Conservation (phyloP, 805 yeast species). For the Cyberlindnera saturnus region DNA sequence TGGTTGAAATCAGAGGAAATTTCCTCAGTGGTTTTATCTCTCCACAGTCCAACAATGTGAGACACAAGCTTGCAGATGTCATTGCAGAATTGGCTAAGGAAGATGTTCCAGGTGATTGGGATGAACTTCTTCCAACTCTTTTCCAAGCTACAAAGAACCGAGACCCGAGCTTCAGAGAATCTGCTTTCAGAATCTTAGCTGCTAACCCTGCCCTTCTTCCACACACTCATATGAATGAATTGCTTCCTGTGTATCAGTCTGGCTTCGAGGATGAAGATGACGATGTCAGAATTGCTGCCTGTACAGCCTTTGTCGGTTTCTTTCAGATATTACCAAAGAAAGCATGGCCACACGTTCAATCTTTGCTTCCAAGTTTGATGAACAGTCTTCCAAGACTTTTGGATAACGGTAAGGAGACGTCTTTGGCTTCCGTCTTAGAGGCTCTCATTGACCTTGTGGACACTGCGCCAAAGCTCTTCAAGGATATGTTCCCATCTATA, state of each 20-base stretch:
- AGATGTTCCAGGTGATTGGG: conserved; percentile 60
- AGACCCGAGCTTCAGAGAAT: conserved; percentile 73
- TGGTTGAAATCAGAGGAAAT: conserved; percentile 54
- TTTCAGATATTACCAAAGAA: conserved; percentile 77
- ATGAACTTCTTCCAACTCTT: conserved; percentile 68
- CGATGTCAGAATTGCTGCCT: conserved; percentile 84
- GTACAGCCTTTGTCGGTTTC: conserved; percentile 86
- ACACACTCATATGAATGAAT: conserved; percentile 44
- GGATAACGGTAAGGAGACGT: conserved; percentile 69
- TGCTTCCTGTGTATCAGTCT: conserved; percentile 63
- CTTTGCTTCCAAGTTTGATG: conserved; percentile 74
- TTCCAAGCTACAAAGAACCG: conserved; percentile 53
- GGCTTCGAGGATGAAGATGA: conserved; percentile 81
- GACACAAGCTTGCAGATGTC: conserved; percentile 92
- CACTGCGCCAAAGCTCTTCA: conserved; percentile 91
- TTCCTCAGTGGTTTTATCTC: conserved; percentile 69
- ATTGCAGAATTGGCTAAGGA: conserved; percentile 86
- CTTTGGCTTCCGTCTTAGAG: conserved; percentile 84
- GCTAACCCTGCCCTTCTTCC: conserved; percentile 77
- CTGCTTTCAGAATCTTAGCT: conserved; percentile 84
- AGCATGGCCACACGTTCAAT: conserved; percentile 71
- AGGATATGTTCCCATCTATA: conserved; percentile 84
- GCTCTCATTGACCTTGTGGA: conserved; percentile 85
- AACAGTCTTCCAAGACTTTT: conserved; percentile 84
- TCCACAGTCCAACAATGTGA: conserved; percentile 65